Evolutionary conservation across 495 filamentous ascomycete species (phyloP), one percentile per base, ranked within the genome.

Genomic region (Penicillium cosmopolitanum): DNA sequence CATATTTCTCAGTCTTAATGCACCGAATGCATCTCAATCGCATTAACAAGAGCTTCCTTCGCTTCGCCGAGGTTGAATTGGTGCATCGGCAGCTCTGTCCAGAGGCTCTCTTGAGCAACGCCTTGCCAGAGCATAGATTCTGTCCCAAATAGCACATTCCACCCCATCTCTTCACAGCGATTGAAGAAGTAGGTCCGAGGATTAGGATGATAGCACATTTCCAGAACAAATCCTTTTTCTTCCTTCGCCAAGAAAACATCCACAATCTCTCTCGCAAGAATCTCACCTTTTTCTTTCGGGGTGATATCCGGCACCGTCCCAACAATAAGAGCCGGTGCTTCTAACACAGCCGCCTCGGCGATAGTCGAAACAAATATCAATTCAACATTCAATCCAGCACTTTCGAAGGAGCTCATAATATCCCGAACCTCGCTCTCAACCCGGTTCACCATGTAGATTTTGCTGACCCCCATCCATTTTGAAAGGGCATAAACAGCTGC

Each of bases 361-460:
- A 16, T 18, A 0, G 55, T 50, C 7, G 25, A 15, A 25, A 50
- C 55, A 33, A 44, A 50, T 0, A 50, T 38, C 33, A 57, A 40
- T 18, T 10, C 78, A 53, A 9, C 87, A 64, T 46, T 34, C 25
- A 48, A 51, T 51, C 53, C 28, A 47, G 36, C 36, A 40, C 40
- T 12, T 13, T 51, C 5, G 15, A 50, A n/a, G 28, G 47, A 58
- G 53, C 65, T 58, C 2, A 87, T 79, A 13, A 88, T 80, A 28
- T 73, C 77, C 5, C 79, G 75, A 12, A 85, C 79, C 68, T 89
- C 86, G 16, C 34, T 53, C 25, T 68, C 55, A 56, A 85, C 74
- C 28, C 86, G 76, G 64, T 87, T 87, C 9, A 85, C 82, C 44
- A 88, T 72, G 66, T 88, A 89, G 61, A 89, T 80, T 46, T 77